phyloP scores from a whole-genome alignment of 75 land plant genomes.

The Gnetum montanum region DNA sequence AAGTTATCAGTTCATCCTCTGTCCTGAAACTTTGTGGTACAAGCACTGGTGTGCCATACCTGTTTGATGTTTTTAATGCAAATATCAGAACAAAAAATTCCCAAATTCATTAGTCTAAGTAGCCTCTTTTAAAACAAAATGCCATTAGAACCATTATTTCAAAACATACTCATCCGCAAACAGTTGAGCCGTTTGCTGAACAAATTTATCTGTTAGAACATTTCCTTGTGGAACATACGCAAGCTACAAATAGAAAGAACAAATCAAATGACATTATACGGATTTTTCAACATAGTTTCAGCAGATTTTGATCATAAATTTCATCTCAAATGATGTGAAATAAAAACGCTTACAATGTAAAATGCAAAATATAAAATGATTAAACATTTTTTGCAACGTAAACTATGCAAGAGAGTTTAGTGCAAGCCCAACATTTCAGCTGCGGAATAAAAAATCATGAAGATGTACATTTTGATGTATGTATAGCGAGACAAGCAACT shows the following conservation, averaged over 20 bases:
- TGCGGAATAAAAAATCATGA: too few relatives aligned
- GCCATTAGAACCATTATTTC: too few relatives aligned
- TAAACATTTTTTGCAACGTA: too few relatives aligned
- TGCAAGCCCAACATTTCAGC: too few relatives aligned
- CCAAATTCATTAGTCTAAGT: too few relatives aligned
- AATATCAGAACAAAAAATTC: neutral
- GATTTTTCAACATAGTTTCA: too few relatives aligned
- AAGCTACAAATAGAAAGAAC: constrained; percentile 15
- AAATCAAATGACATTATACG: neutral
- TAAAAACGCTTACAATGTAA: too few relatives aligned
- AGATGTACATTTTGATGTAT: too few relatives aligned
- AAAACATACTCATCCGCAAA: constrained; percentile 18
- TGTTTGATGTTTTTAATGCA: neutral
- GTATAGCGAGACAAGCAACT: neutral
- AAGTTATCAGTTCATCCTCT: constrained; percentile 15
- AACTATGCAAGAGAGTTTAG: too few relatives aligned
- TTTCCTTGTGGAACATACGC: constrained; percentile 20
- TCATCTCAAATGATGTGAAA: too few relatives aligned
- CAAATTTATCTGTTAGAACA: constrained; percentile 6
- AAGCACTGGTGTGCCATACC: constrained; percentile 4
- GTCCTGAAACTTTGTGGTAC: constrained; percentile 12
- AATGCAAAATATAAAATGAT: too few relatives aligned
- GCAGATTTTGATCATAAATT: too few relatives aligned
- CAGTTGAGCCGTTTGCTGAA: constrained; percentile 16
- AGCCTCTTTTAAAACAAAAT: neutral